Percentiles rank a stretch among this genome's conserved stretches.
These are phyloP conservation scores for Candolleomyces eurysporus DNA, from an alignment of 768 basidiomycete species.

Conservation along the genomic window DNA sequence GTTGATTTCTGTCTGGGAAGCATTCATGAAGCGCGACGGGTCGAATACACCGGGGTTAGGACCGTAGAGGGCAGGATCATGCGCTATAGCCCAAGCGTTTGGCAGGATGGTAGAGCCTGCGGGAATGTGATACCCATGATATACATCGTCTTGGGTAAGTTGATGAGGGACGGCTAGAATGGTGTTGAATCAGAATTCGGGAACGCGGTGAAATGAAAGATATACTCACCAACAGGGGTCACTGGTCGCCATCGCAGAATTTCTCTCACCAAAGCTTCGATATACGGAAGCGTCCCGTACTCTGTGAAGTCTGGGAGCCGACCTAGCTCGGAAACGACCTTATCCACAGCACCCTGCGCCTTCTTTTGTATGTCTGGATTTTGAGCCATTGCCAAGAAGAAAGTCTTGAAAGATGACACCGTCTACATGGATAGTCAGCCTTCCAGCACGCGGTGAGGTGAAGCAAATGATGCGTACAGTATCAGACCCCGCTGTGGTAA, in stretches of 20 bases:
- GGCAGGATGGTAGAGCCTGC: background rate
- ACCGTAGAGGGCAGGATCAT: background rate
- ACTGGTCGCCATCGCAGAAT: background rate
- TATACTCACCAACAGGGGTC: background rate
- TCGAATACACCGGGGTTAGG: background rate
- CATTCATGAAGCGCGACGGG: constrained; percentile 3
- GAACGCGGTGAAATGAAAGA: background rate
- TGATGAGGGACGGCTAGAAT: background rate
- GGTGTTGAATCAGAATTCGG: background rate
- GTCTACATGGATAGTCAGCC: background rate
- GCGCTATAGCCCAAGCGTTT: background rate
- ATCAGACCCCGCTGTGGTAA: background rate
- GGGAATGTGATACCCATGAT: background rate
- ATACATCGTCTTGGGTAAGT: background rate
- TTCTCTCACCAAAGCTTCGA: background rate
- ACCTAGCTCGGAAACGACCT: background rate
- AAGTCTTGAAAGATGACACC: background rate
- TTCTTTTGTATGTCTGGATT: background rate
- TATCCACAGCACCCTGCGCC: background rate
- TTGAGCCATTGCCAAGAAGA: background rate
- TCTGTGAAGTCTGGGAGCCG: background rate
- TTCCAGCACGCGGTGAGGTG: background rate
- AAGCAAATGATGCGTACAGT: background rate
- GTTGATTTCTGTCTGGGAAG: background rate
- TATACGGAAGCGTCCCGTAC: background rate